phyloP scores from a whole-genome alignment of 2,329 filamentous ascomycete genomes.

The Fusarium pseudograminearum region DNA sequence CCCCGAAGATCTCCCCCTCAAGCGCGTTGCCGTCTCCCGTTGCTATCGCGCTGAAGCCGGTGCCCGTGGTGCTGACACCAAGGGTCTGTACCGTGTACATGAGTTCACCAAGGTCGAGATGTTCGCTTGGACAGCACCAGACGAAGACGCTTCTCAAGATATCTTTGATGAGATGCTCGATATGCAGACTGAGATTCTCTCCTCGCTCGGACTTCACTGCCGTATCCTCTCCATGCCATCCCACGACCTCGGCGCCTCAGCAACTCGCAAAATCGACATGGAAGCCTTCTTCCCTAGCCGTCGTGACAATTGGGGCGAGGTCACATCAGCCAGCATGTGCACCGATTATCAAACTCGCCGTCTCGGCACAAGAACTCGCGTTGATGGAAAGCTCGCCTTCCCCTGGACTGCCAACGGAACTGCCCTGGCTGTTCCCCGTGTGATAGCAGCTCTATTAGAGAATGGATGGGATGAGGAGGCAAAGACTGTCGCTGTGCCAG shows the following conservation, averaged over 20 bases:
- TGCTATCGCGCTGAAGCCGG: slow-evolving; percentile 97
- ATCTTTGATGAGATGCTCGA: slow-evolving; percentile 88
- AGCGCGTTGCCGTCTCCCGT: slow-evolving; percentile 85
- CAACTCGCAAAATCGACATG: slow-evolving; percentile 88
- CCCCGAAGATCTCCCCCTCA: slow-evolving; percentile 76
- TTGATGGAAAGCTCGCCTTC: slow-evolving; percentile 71
- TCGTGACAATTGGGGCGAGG: slow-evolving; percentile 82
- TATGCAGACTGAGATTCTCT: slow-evolving; percentile 87
- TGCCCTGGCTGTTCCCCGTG: slow-evolving; percentile 88
- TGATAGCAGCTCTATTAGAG: slow-evolving; percentile 90
- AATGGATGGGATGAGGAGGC: slow-evolving; percentile 84
- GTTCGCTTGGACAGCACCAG: slow-evolving; percentile 87
- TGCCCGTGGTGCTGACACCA: slow-evolving; percentile 88
- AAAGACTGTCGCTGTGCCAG: slow-evolving; percentile 78
- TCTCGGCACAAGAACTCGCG: slow-evolving; percentile 78
- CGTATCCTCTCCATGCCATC: slow-evolving; percentile 94
- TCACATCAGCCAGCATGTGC: slow-evolving; percentile 90
- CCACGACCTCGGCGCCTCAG: slow-evolving; percentile 88
- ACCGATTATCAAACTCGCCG: slow-evolving; percentile 93
- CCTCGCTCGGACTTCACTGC: slow-evolving; percentile 81
- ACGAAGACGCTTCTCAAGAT: slow-evolving; percentile 60
- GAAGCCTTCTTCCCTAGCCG: slow-evolving; percentile 94
- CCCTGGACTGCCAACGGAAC: slow-evolving; percentile 96
- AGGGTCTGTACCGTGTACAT: slow-evolving; percentile 95
- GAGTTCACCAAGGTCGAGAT: slow-evolving; percentile 99